Evolutionary conservation across 2,329 filamentous ascomycete genomes (phyloP).

Genomic region (Fusarium verticillioides): DNA sequence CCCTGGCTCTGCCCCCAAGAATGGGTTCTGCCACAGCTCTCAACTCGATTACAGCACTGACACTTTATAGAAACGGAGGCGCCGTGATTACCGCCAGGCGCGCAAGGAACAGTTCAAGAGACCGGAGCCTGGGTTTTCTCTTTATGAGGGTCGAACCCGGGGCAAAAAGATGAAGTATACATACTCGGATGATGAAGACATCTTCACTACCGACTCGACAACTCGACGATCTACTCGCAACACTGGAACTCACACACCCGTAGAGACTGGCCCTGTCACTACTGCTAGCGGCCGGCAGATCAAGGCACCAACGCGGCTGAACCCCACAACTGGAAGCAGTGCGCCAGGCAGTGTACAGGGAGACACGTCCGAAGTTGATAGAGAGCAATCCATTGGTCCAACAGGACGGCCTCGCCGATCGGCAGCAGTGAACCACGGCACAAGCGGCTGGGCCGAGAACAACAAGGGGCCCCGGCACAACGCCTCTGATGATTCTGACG

Average conservation of each 20-base stretch:
- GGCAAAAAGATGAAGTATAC: conserved; percentile 98
- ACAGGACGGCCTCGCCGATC: conserved; percentile 63
- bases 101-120: conserved; percentile 89
- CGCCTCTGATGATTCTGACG: conserved; percentile 68
- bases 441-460: conserved; percentile 59
- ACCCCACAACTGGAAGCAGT: conserved; percentile 68
- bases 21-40: neutral
- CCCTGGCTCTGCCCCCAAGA: neutral
- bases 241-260: conserved; percentile 77
- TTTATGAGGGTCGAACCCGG: conserved; percentile 95
- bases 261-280: conserved; percentile 71
- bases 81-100: conserved; percentile 88
- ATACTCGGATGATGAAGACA: conserved; percentile 88
- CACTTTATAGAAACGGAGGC: conserved; percentile 80
- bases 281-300: conserved; percentile 92
- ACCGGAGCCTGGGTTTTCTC: conserved; percentile 87
- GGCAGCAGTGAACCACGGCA: conserved; percentile 60
- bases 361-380: conserved; percentile 54
- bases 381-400: conserved; percentile 55
- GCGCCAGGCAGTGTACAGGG: conserved; percentile 59
- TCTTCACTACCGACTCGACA: conserved; percentile 73
- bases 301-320: conserved; percentile 72
- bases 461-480: conserved; percentile 49
- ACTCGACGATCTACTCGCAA: conserved; percentile 77
- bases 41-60: conserved; percentile 25